Percentiles rank a stretch among this genome's conserved stretches.
These are phyloP conservation scores for Phytophthora boehmeriae DNA, from an alignment of 352 stramenopile genomes.

Conservation along the genomic window DNA sequence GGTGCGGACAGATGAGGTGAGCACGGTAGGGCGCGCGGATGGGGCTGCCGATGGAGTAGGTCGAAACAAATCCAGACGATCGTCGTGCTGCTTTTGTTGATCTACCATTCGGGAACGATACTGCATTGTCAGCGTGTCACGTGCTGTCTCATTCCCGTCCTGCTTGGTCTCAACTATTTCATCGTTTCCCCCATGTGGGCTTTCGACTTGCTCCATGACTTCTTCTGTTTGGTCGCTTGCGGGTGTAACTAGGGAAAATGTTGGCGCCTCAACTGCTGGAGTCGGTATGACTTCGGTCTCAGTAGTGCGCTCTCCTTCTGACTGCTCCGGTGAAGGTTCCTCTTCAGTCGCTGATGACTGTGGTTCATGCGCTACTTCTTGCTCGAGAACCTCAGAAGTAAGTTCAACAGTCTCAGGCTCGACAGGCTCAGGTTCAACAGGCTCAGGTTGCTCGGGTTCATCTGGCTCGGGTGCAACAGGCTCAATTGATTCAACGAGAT, in stretches of 20 bases:
- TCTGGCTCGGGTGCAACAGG: no score
- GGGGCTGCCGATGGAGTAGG: constrained; percentile 19
- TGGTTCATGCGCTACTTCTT: not conserved
- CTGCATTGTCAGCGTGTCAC: constrained; percentile 20
- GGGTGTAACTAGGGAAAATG: not conserved
- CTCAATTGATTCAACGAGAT: not conserved
- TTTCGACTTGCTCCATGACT: constrained; percentile 4
- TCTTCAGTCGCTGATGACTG: not conserved
- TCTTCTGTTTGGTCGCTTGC: not conserved
- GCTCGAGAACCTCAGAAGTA: not conserved
- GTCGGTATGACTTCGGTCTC: constrained; percentile 4
- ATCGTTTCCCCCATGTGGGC: not conserved
- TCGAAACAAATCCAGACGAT: constrained; percentile 34
- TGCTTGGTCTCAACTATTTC: constrained; percentile 1
- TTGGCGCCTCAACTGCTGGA: not conserved
- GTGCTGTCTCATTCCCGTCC: constrained; percentile 5
- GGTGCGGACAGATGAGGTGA: constrained; percentile 33
- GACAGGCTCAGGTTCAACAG: not conserved
- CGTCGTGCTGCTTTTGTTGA: constrained; percentile 34
- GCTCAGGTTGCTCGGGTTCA: no score
- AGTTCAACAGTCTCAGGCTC: constrained; percentile 11
- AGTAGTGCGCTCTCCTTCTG: constrained; percentile 31
- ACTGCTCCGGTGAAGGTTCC: constrained; percentile 13
- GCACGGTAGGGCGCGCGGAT: constrained; percentile 5
- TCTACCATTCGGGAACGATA: constrained; percentile 35